Conservation (phyloP, 306 rosid genomes). For the Vigna hirtella region DNA sequence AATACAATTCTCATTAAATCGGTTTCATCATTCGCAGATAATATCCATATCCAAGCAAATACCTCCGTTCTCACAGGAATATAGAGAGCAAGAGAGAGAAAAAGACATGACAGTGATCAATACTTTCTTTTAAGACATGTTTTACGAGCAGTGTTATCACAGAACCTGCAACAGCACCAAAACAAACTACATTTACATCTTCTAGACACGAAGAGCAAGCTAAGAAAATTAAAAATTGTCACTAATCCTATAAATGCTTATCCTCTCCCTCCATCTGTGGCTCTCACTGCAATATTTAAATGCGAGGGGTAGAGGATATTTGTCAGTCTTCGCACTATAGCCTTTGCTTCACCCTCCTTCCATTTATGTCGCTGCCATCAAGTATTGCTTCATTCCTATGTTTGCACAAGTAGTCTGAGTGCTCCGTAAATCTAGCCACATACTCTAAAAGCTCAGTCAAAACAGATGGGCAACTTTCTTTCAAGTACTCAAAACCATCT, state of each 20-base stretch:
- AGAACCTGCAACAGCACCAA: constrained; percentile 33
- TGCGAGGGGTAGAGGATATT: constrained; percentile 36
- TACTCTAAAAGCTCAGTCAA: constrained; percentile 86
- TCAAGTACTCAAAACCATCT: constrained; percentile 88
- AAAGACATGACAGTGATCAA: background rate
- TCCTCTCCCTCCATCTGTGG: constrained; percentile 45
- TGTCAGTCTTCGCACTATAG: constrained; percentile 51
- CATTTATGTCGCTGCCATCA: constrained; percentile 87
- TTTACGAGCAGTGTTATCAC: constrained; percentile 20
- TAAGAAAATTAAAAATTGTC: constrained; percentile 38
- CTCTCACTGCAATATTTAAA: constrained; percentile 37
- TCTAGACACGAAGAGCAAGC: constrained; percentile 43
- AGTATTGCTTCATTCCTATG: constrained; percentile 69
- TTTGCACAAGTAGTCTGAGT: constrained; percentile 61
- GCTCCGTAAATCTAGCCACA: constrained; percentile 87
- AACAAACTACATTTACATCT: constrained; percentile 56
- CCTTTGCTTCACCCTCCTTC: constrained; percentile 95
- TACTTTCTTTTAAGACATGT: constrained; percentile 35
- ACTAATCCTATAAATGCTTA: constrained; percentile 49
- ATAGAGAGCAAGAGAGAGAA: background rate
- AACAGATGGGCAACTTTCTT: constrained; percentile 86
- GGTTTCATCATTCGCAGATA: background rate
- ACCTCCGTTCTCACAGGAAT: background rate
- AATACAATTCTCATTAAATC: background rate
- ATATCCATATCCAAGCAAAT: background rate